Conservation (phyloP, 2,329 filamentous ascomycete genomes). For the Neofusicoccum sp. region DNA sequence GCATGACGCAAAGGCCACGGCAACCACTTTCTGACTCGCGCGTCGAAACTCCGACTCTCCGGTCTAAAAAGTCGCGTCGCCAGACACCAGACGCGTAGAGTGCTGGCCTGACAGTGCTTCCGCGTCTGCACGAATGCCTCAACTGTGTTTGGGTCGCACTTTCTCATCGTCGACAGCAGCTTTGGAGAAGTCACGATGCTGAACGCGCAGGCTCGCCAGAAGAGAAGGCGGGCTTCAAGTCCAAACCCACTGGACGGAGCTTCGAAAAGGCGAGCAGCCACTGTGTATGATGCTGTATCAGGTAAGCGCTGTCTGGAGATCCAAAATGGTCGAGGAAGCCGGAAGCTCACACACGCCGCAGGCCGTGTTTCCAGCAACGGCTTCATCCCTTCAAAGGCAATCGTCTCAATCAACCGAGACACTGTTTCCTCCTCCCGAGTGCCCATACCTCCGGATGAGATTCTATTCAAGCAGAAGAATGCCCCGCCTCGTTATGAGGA, state of each 20-base stretch:
- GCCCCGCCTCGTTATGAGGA: constrained; percentile 71
- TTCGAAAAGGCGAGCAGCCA: constrained; percentile 48
- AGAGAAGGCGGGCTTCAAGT: not conserved
- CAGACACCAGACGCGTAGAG: not conserved
- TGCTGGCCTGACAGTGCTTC: no score
- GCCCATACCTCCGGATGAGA: constrained; percentile 67
- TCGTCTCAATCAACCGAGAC: constrained; percentile 31
- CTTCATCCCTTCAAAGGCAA: constrained; percentile 44
- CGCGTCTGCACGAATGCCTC: no score
- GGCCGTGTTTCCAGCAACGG: constrained; percentile 56
- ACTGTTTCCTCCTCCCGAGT: constrained; percentile 31
- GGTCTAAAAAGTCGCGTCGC: not conserved
- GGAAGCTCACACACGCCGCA: not conserved
- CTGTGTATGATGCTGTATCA: constrained; percentile 73
- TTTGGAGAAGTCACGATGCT: no score
- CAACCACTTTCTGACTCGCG: constrained; percentile 3
- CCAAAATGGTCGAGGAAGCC: not conserved
- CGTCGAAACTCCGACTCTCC: not conserved
- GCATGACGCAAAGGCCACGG: not conserved
- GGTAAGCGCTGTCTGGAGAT: not conserved
- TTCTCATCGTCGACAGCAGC: no score
- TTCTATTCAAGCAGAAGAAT: constrained; percentile 66
- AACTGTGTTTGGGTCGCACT: no score
- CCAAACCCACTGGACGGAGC: not conserved
- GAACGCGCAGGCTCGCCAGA: not conserved